Percentiles rank a stretch among this genome's conserved stretches.
These are phyloP conservation scores for Polytrichum formosum DNA, from an alignment of 225 moss, liverwort and hornwort species.

Conservation along the genomic window DNA sequence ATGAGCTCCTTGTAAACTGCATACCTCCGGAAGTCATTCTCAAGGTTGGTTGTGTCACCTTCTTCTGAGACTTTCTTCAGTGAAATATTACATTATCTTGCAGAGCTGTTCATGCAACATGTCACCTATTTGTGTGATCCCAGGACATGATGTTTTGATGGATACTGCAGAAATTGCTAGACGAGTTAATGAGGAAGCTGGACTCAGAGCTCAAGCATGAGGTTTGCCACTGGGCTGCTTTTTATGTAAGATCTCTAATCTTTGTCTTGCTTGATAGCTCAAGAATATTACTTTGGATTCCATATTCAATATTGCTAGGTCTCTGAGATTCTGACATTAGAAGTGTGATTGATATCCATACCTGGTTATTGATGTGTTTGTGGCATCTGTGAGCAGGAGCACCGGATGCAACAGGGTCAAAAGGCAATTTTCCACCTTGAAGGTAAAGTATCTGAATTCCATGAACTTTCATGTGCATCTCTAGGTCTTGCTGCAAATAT, in stretches of 20 bases:
- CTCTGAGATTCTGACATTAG: no score
- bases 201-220: slow-evolving; percentile 93
- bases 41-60: slow-evolving; percentile 47
- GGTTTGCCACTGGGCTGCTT: slow-evolving; percentile 94
- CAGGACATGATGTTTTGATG: not conserved
- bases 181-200: slow-evolving; percentile 87
- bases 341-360: not conserved
- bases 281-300: not conserved
- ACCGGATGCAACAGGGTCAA: slow-evolving; percentile 93
- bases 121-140: no score
- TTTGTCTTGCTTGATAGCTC: not conserved
- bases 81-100: not conserved
- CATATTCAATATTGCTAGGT: not conserved
- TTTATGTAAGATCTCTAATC: slow-evolving; percentile 55
- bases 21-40: slow-evolving; percentile 93
- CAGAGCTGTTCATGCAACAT: no score
- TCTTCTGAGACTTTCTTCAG: not conserved
- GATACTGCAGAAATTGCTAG: slow-evolving; percentile 61
- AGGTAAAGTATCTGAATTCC: slow-evolving; percentile 30
- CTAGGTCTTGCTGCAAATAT: not conserved
- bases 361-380: slow-evolving; percentile 2
- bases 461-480: not conserved
- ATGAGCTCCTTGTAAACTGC: slow-evolving; percentile 83
- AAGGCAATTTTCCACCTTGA: slow-evolving; percentile 85
- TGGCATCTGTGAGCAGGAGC: slow-evolving; percentile 47